Base-by-base conservation (phyloP, 1,284 basidiomycete genomes). In the Somion occarium region DNA sequence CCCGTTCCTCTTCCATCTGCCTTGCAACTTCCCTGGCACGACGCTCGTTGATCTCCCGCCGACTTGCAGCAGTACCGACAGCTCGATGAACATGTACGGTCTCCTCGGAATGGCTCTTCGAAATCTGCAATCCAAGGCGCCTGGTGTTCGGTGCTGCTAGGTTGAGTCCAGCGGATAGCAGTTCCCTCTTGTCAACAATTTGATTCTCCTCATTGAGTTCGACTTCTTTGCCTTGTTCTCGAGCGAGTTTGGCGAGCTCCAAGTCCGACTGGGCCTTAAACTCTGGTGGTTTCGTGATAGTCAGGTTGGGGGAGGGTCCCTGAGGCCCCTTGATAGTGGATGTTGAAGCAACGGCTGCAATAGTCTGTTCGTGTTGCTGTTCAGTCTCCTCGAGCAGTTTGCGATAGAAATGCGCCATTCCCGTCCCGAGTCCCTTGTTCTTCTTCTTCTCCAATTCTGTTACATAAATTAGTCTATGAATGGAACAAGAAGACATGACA, bases 131-230 rank as follows among this genome's bases (percentile, higher is more conserved):
- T 34, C 78, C 76, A 18, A 85, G 67, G 52, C 74, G 75, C 51
- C 88, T 78, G 1, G 89, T 91, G 61, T 91, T 90, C 20, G 85
- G 85, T 27, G 82, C 78, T n/a, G 85, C 79, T 43, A 98, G 78
- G 65, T 99, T 99, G 53, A 99, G 74, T 2, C 97, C 97, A 3
- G 93, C 93, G 27, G 85, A 83, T 38, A 99, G 76, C 7, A 99
- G 75, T 42, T 96, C 90, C 50, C 95, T 88, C 64, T 96, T 94
- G 74, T 99, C 96, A 46, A 99, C 89, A 46, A 99, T 92, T 67
- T 97, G 90, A 62, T 94, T 94, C 61, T 98, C 95, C 66, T 99
- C 97, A 69, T 99, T 99, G 46, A 98, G 73, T 68, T 98, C 95
- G 38, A 99, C 87, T n/a, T 85, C 77, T 66, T 91, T 88, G 18